Conservation (phyloP, 2,329 filamentous ascomycete species). For the Aspergillus sclerotialis region DNA sequence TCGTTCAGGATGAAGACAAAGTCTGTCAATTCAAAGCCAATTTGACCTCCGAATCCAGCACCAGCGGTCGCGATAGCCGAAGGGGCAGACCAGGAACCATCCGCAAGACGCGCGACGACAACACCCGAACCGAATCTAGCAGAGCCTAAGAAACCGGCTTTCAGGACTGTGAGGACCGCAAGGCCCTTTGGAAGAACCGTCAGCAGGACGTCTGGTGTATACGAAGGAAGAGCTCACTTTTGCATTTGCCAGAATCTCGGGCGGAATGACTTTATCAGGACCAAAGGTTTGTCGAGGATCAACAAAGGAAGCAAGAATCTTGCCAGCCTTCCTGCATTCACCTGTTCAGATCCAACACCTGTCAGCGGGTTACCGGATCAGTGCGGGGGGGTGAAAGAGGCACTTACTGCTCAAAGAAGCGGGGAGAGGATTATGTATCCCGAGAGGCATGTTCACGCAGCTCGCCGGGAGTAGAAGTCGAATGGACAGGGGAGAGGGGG, state of each 20-base stretch:
- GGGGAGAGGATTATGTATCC: slow-evolving; percentile 42
- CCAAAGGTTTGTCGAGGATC: slow-evolving; percentile 90
- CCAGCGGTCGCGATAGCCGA: slow-evolving; percentile 44
- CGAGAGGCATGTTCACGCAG: slow-evolving; percentile 33
- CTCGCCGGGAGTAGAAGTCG: slow-evolving; percentile 7
- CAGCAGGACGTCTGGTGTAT: slow-evolving; percentile 5
- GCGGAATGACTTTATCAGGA: slow-evolving; percentile 95
- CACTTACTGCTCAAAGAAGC: slow-evolving; percentile 43
- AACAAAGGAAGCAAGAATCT: slow-evolving; percentile 90
- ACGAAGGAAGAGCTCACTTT: slow-evolving; percentile 55
- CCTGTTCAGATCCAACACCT: slow-evolving; percentile 47
- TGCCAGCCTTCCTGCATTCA: slow-evolving; percentile 95
- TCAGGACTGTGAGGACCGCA: slow-evolving; percentile 43
- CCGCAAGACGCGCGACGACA: slow-evolving; percentile 42
- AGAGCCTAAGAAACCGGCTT: slow-evolving; percentile 45
- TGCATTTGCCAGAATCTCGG: slow-evolving; percentile 78
- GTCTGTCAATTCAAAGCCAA: slow-evolving; percentile 46
- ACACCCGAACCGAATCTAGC: slow-evolving; percentile 45
- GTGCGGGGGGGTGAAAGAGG: slow-evolving; percentile 25
- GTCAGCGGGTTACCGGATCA: slow-evolving; percentile 24
- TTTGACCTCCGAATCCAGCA: slow-evolving; percentile 45
- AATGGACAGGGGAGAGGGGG: slow-evolving; percentile 1
- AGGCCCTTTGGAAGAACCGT: slow-evolving; percentile 32
- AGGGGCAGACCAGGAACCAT: slow-evolving; percentile 45
- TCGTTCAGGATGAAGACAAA: slow-evolving; percentile 99